Conservation (phyloP, 2,329 filamentous ascomycete species). For the Diaporthe ampelina region DNA sequence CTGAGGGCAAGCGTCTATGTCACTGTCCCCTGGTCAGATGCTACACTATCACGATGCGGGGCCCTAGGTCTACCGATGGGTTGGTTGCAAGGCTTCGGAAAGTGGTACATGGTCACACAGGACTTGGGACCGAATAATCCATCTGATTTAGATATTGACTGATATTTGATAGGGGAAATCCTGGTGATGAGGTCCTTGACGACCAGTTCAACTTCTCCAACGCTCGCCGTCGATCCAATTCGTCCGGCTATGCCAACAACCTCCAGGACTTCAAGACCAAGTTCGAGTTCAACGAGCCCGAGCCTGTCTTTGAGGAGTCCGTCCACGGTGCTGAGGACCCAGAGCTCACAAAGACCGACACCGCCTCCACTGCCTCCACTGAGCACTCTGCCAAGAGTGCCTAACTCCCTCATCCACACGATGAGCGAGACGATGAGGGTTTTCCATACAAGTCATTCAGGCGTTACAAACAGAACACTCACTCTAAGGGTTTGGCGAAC, state of each 20-base stretch:
- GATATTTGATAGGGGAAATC: constrained; percentile 75
- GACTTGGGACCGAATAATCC: neutral
- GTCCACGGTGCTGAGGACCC: constrained; percentile 79
- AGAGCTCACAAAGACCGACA: constrained; percentile 69
- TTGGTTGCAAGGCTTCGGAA: neutral
- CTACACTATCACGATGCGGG: neutral
- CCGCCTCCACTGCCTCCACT: constrained; percentile 64
- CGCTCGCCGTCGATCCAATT: constrained; percentile 92
- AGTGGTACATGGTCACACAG: neutral
- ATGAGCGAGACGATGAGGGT: constrained; percentile 42
- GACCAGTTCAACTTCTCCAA: constrained; percentile 87
- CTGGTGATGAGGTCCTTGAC: constrained; percentile 88
- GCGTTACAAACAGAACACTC: constrained; percentile 38
- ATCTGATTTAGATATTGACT: constrained; percentile 17
- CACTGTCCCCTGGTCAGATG: neutral
- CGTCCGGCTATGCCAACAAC: constrained; percentile 78
- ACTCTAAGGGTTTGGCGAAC: constrained; percentile 28
- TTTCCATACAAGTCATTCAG: constrained; percentile 36
- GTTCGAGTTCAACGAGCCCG: constrained; percentile 90
- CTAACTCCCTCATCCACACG: constrained; percentile 26
- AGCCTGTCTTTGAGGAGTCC: constrained; percentile 92
- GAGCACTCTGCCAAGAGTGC: constrained; percentile 55
- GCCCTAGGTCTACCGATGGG: no score
- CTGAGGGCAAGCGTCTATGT: neutral
- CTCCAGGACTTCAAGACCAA: constrained; percentile 93